Base-by-base conservation (phyloP, 192 early-diverging fungal species). In the Spizellomyces punctatus region DNA sequence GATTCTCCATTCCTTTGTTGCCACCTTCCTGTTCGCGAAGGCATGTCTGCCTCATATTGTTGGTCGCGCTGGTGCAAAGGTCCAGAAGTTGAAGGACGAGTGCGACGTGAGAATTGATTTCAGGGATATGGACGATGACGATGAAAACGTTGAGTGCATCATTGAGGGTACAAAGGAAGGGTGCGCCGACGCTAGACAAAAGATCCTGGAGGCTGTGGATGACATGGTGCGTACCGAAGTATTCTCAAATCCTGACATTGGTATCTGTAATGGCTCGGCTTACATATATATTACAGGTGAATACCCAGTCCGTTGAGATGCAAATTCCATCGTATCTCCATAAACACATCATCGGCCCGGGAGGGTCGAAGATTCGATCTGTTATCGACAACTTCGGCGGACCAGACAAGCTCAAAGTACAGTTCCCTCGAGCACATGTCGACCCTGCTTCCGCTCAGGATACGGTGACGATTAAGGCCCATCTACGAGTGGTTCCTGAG, bases 261-360 rank as follows among this genome's bases (percentile, higher is more conserved):
- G 63, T 57, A 80, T 78, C 46, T 45, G 21, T 8, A 72, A 79
- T 10, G 17, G 43, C 47, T 62, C 17, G 78, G 74, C 9, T 83
- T 88, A 63, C 83, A 86, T 66, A 81, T 5, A 70, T 10, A 8
- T 48, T 54, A 8, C 59, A 77, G 78, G 67, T 78, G 50, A 81
- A 90, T 74, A 83, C 84, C 71, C 82, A 88, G 70, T 87, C 86
- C 8, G 49, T 88, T 6, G 67, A 65, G 4, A 73, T 95, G n/a
- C 47, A 66, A 49, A 87, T 96, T 64, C 94, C 94, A 0, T 86
- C 81, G 10, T 82, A 86, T 10, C 83, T 94, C 56, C 93, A 96
- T 73, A 85, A 89, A 12, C 82, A 86, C 49, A 78, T 97, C 47
- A 97, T 95, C 69, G 95, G 95, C 10, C 87, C 89, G 46, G 85